Percentiles rank a stretch among this genome's conserved stretches.
These are phyloP conservation scores for Sisymbrium irio DNA, from an alignment of 345 rosid genomes.

Conservation along the genomic window DNA sequence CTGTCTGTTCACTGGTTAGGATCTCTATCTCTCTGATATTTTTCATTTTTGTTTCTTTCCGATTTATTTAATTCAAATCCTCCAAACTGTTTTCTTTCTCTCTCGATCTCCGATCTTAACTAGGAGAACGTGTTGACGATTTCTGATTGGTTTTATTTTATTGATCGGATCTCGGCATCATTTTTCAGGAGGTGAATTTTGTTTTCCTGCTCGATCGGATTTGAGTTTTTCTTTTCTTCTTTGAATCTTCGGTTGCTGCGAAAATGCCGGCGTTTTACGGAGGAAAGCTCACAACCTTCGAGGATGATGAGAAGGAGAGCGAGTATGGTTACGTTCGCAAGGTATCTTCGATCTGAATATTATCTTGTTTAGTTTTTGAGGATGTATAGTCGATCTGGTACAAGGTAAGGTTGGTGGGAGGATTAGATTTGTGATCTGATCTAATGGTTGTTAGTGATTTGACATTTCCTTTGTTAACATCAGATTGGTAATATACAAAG, in stretches of 20 bases:
- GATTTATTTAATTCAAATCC: conserved; percentile 17
- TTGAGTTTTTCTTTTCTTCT: background rate
- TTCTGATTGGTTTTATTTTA: conserved; percentile 2
- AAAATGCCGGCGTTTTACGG: conserved; percentile 87
- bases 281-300: conserved; percentile 85
- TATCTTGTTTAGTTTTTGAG: conserved; percentile 9
- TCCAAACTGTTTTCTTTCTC: conserved; percentile 9
- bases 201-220: background rate
- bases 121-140: background rate
- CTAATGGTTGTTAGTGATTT: conserved; percentile 9
- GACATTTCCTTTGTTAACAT: background rate
- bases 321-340: conserved; percentile 98
- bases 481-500: conserved; percentile 11
- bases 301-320: conserved; percentile 96
- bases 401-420: conserved; percentile 8
- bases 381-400: conserved; percentile 7
- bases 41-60: background rate
- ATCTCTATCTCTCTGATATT: conserved; percentile 14
- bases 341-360: conserved; percentile 45
- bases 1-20: conserved; percentile 32
- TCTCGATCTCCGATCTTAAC: conserved; percentile 16
- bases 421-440: conserved; percentile 32
- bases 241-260: conserved; percentile 2
- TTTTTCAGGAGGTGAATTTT: conserved; percentile 21
- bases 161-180: conserved; percentile 37